phyloP scores from a whole-genome alignment of 176 grass and related monocot genomes.

The Oryza brachyantha region DNA sequence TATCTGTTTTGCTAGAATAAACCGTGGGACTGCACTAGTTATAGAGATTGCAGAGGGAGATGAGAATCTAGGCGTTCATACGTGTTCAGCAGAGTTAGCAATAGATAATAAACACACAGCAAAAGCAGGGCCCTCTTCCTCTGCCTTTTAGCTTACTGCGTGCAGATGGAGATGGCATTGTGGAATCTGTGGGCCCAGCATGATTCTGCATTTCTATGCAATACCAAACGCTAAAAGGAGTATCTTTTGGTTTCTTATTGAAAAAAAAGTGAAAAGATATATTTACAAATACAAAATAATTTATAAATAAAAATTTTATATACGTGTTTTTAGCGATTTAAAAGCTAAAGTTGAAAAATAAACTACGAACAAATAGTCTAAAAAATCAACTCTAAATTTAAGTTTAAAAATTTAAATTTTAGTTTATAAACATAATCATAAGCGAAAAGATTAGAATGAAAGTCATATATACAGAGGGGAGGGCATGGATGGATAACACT shows the following conservation, averaged over 20 bases:
- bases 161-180: constrained; percentile 27
- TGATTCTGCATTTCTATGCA: background rate
- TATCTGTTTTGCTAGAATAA: constrained; percentile 9
- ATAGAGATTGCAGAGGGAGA: background rate
- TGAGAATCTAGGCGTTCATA: constrained; percentile 1
- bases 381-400: no score
- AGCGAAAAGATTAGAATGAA: no score
- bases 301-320: no score
- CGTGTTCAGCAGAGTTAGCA: background rate
- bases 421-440: no score
- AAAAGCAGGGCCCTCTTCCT: background rate
- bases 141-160: background rate
- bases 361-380: no score
- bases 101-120: background rate
- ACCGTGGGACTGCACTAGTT: background rate
- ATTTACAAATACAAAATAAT: no score
- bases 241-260: no score
- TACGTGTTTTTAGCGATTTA: no score
- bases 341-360: no score
- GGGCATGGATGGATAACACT: background rate
- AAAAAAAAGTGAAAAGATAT: no score
- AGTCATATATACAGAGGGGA: no score
- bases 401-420: no score
- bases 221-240: background rate
- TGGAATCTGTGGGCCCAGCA: constrained; percentile 15